These are phyloP conservation scores for Globisporangium canariense DNA, from an alignment of 352 stramenopile genomes.

Conservation along the genomic window DNA sequence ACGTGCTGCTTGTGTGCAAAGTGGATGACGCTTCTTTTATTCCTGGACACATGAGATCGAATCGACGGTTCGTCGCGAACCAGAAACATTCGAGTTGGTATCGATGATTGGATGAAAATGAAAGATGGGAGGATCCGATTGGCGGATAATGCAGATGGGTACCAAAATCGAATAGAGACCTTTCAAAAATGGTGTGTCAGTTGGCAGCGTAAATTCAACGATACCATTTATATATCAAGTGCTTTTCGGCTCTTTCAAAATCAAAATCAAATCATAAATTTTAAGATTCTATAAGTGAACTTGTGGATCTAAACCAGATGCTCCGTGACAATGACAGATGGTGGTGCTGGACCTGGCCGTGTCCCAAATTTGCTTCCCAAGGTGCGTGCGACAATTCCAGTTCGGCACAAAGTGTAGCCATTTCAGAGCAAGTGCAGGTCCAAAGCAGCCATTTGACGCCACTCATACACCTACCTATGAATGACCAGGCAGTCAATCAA, in stretches of 20 bases:
- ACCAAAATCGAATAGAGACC: not conserved
- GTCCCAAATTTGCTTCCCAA: not conserved
- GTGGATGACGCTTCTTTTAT: not conserved
- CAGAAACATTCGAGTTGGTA: not conserved
- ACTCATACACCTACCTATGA: too few species aligned
- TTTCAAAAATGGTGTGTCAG: not conserved
- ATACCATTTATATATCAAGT: not conserved
- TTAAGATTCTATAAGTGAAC: not conserved
- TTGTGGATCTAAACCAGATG: not conserved
- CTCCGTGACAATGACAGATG: not conserved
- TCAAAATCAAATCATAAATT: not conserved
- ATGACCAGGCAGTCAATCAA: constrained; percentile 4
- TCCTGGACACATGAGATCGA: not conserved
- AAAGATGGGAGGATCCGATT: not conserved
- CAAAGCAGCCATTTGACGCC: too few species aligned
- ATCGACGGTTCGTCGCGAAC: not conserved
- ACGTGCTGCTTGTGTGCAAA: not conserved
- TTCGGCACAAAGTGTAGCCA: not conserved
- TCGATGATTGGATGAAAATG: not conserved
- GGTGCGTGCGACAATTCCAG: not conserved
- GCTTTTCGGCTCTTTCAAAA: too few species aligned
- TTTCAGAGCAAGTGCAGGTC: not conserved
- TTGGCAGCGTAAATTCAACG: not conserved
- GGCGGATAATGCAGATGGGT: not conserved
- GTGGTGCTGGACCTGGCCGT: not conserved